phyloP scores from a whole-genome alignment of 108 stramenopile genomes.

The Fragilaria radians region DNA sequence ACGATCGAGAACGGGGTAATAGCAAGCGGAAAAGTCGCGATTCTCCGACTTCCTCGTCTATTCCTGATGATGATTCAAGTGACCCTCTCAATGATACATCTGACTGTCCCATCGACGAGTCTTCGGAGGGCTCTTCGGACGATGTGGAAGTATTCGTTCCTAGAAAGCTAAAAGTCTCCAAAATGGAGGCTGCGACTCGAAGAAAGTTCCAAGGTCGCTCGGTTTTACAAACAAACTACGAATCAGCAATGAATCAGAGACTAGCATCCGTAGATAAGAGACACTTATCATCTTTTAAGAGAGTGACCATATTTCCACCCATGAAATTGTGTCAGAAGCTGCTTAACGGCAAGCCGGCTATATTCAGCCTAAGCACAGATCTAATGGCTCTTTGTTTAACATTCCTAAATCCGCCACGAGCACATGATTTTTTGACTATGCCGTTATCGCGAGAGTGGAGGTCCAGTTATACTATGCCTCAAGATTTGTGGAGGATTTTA shows the following conservation, averaged over 20 bases:
- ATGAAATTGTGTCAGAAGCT: background rate
- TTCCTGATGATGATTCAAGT: constrained; percentile 4
- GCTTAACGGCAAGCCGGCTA: constrained; percentile 12
- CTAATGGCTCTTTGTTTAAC: constrained; percentile 69
- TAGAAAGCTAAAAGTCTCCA: constrained; percentile 7
- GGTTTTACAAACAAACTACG: background rate
- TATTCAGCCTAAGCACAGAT: constrained; percentile 59
- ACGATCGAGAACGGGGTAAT: constrained; percentile 7
- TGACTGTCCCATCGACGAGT: background rate
- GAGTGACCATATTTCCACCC: background rate
- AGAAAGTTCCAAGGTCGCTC: constrained; percentile 3
- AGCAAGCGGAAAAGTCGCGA: constrained; percentile 2
- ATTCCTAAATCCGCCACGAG: constrained; percentile 57
- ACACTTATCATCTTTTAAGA: background rate
- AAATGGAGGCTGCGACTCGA: constrained; percentile 1
- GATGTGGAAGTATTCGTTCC: constrained; percentile 37
- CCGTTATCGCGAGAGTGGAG: constrained; percentile 72
- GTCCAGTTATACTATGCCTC: constrained; percentile 48
- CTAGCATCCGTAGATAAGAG: background rate
- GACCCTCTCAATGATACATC: background rate
- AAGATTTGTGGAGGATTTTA: constrained; percentile 73
- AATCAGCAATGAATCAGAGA: background rate
- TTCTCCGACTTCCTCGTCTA: background rate
- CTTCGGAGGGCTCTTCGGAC: constrained; percentile 15
- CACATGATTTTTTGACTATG: constrained; percentile 56